Base-by-base conservation (phyloP, 768 basidiomycete genomes). In the Boletus rex-veris region DNA sequence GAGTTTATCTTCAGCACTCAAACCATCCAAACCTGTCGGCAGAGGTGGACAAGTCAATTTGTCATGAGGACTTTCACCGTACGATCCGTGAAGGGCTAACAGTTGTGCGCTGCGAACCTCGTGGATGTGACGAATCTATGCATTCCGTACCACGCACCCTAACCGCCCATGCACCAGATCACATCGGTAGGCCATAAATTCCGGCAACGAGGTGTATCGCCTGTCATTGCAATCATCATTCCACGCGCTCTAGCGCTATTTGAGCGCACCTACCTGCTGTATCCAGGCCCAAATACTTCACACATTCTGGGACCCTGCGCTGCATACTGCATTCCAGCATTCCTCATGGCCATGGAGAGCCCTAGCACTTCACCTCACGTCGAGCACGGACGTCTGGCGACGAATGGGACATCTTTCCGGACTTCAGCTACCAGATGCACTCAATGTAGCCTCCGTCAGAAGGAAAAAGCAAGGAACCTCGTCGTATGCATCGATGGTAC, bases 401-500 rank as follows among this genome's bases (percentile, higher is more conserved):
- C 50, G 1, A 21, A 14, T 33, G 8, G 15, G 9, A 38, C 57
- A 7, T 49, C 51, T 19, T 10, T 28, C 8, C 48, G 30, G 11
- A 26, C 50, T 18, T 35, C 42, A 5, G 16, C 19, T 11, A 11
- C 48, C 7, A 56, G 48, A 41, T 64, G 63, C 31, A 40, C 33
- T 19, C 59, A 58, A 38, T 59, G 60, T 54, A 62, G 50, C 19
- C 1, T 21, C 43, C 38, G 50, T 38, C 58, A 35, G 5, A 63
- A 44, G 10, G 54, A 36, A n/a, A 41, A 44, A 30, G 7, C 37
- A 46, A 59, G 64, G 52, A 66, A 66, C 52, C 53, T 67, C 24
- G 47, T 64, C 38, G 57, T 64, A 3, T 64, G 63, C 47, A 64
- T 64, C 11, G 63, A 64, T 38, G 63, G 63, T 1, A 64, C 64